A percentile compares a stretch with the other conserved stretches of the same genome.
Conservation (phyloP, 2,329 filamentous ascomycete species). For the Trichoderma citrinoviride region DNA sequence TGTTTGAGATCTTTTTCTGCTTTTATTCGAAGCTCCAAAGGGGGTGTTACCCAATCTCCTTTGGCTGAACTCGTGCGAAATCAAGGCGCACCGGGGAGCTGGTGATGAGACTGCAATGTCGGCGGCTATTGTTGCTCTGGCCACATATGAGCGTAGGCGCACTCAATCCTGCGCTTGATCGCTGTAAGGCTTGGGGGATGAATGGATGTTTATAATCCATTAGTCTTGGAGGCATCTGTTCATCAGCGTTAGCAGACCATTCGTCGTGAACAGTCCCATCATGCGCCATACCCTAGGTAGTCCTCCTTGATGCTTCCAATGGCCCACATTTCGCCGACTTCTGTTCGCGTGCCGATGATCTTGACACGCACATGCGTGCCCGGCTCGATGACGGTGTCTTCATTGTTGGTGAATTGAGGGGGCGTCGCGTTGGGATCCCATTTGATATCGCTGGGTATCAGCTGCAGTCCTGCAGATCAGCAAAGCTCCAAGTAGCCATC, state of each 20-base stretch:
- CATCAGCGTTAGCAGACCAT: constrained; percentile 26
- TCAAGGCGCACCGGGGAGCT: neutral
- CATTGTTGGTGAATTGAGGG: constrained; percentile 94
- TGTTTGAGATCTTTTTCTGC: neutral
- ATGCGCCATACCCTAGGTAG: constrained; percentile 58
- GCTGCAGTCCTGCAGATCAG: constrained; percentile 46
- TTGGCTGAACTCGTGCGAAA: neutral
- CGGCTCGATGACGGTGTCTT: constrained; percentile 89
- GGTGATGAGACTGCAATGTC: neutral
- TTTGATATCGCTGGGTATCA: constrained; percentile 88
- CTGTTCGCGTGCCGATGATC: constrained; percentile 88
- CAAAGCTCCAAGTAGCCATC: neutral
- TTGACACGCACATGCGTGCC: constrained; percentile 92
- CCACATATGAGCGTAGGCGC: neutral
- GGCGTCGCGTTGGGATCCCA: constrained; percentile 95
- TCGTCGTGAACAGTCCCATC: constrained; percentile 21
- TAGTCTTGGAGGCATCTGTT: constrained; percentile 27
- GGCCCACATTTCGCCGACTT: constrained; percentile 93
- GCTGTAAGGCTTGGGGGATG: neutral
- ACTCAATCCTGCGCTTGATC: neutral
- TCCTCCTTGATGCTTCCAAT: constrained; percentile 95
- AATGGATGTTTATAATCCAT: constrained; percentile 17
- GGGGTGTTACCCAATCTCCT: neutral
- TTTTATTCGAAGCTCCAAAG: neutral
- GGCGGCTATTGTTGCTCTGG: neutral